Evolutionary conservation across 2,329 filamentous ascomycete species (phyloP), one percentile per base, ranked within the genome.

Genomic region (Phialophora tarda): DNA sequence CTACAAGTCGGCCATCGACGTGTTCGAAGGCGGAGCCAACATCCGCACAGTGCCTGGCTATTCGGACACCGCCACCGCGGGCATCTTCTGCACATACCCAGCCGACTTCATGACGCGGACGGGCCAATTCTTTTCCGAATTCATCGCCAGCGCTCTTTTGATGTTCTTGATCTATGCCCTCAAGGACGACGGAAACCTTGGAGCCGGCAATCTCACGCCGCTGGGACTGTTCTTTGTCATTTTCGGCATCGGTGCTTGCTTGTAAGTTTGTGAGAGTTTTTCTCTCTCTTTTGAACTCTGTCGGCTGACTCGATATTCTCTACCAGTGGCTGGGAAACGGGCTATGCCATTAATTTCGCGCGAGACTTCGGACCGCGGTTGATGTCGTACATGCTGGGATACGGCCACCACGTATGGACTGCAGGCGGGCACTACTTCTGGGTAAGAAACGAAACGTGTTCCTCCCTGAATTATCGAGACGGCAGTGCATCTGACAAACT

Each of bases 61-160:
- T 48, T 84, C 80, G 8, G 75, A 79, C 28, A 89, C 85, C 48
- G 84, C 88, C 1, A 89, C 88, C 5, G 90, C 88, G 0, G 88
- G 86, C 1, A 86, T 93, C 68, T 92, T 92, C 75, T 89, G 86
- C 81, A 91, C 90, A 0, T 92, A 92, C 72, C 89, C 89, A 0
- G 78, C 77, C 1, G 69, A 73, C 1, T 81, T 91, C 76, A 83
- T 91, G 81, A 88, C 86, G 1, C 86, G 83, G 59, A 85, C 87
- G 0, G 86, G 84, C 59, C 87, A 89, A 78, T 90, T 91, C 78
- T 90, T 91, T 73, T 89, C 86, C 28, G 90, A 92, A 72, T 89
- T 91, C 71, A 81, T 92, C 61, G 87, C 88, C 14, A 88, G 84
- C 66, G 78, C 87, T 0, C 82, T 92, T 38, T 79, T 92, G 21